Percentiles rank a stretch among this genome's conserved stretches.
These are phyloP conservation scores for Colletotrichum viniferum DNA, from an alignment of 2,329 filamentous ascomycete genomes.

Conservation along the genomic window DNA sequence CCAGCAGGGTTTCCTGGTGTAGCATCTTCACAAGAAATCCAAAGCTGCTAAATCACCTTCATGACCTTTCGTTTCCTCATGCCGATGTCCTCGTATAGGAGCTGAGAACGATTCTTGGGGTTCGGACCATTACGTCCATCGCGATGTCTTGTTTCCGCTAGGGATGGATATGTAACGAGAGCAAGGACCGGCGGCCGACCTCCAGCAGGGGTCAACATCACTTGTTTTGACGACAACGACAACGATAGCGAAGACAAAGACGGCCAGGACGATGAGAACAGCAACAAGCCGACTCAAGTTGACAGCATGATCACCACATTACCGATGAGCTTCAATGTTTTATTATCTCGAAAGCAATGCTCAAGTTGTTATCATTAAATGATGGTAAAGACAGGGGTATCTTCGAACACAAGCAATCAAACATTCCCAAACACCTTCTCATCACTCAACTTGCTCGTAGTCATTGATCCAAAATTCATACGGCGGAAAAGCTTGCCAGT, in stretches of 20 bases:
- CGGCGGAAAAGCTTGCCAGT: not conserved
- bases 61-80: not conserved
- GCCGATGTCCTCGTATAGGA: not conserved
- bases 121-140: not conserved
- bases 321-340: not conserved
- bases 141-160: not conserved
- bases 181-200: not conserved
- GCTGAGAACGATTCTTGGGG: not conserved
- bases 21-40: not conserved
- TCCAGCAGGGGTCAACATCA: not conserved
- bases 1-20: not conserved
- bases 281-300: not conserved
- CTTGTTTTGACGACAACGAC: not conserved
- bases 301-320: not conserved
- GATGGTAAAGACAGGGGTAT: not conserved
- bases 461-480: not conserved
- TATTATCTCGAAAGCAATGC: not conserved
- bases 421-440: not conserved
- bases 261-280: not conserved
- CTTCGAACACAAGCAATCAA: not conserved
- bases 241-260: not conserved
- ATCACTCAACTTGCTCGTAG: not conserved
- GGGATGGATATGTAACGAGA: not conserved
- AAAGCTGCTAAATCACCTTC: not conserved
- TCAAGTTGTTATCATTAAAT: not conserved